phyloP scores from a whole-genome alignment of 1,284 basidiomycete species.

The Naganishia albida region DNA sequence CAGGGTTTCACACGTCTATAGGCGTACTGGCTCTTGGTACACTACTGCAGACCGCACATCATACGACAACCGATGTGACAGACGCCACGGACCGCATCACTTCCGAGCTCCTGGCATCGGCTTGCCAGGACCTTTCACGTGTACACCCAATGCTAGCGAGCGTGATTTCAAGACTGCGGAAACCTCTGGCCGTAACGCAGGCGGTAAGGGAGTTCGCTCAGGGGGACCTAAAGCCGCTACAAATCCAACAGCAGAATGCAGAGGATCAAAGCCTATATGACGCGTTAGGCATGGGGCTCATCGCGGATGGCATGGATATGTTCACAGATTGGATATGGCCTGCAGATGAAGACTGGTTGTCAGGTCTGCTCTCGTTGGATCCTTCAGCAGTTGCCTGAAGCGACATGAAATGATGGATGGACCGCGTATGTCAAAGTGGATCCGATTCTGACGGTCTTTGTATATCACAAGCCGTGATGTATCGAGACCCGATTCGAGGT shows the following conservation, averaged over 20 bases:
- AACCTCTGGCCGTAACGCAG: constrained; percentile 6
- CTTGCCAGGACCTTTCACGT: not conserved
- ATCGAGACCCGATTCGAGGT: no score
- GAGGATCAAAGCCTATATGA: not conserved
- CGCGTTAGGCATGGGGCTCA: not conserved
- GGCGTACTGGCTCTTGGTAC: constrained; percentile 12
- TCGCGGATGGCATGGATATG: not conserved
- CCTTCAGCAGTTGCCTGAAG: not conserved
- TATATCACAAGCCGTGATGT: no score
- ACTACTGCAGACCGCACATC: not conserved
- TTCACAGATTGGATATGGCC: constrained; percentile 25
- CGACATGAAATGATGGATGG: no score
- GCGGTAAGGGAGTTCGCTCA: constrained; percentile 3
- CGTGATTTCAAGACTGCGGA: not conserved
- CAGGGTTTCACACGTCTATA: constrained; percentile 11
- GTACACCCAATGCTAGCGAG: constrained; percentile 17
- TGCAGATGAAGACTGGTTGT: constrained; percentile 13
- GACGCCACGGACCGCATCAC: not conserved
- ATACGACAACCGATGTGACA: not conserved
- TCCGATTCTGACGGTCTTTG: no score
- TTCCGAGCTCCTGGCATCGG: not conserved
- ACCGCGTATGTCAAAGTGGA: no score
- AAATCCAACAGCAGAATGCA: not conserved
- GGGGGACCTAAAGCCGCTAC: not conserved
- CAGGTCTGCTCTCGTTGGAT: constrained; percentile 2